phyloP scores from a whole-genome alignment of 129 eudicot species.

The Rutidosis leptorrhynchoides region DNA sequence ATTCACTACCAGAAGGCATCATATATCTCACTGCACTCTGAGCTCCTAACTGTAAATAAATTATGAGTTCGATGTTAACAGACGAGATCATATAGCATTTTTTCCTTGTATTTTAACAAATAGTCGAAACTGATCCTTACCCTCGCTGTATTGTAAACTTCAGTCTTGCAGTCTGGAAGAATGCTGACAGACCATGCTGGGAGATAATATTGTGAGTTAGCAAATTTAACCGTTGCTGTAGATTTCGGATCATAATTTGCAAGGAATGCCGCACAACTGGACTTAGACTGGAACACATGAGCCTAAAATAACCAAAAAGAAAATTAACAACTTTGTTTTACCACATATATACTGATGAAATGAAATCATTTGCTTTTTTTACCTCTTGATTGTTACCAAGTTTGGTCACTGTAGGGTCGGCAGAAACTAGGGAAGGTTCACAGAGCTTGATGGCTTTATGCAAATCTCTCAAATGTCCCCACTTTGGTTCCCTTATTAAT shows the following conservation, averaged over 20 bases:
- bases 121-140: not conserved
- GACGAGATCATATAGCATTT: not conserved
- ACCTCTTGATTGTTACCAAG: too few species aligned
- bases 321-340: too few species aligned
- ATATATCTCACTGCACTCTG: not conserved
- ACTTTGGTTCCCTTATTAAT: conserved; percentile 81
- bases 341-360: too few species aligned
- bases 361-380: too few species aligned
- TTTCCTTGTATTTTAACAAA: too few species aligned
- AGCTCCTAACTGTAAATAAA: not conserved
- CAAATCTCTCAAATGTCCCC: conserved; percentile 90
- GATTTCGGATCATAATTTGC: too few species aligned
- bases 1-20: not conserved
- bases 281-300: too few species aligned
- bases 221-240: not conserved
- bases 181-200: not conserved
- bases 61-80: not conserved
- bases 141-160: not conserved
- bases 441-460: conserved; percentile 95
- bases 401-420: too few species aligned
- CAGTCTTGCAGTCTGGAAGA: not conserved
- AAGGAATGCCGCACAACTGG: too few species aligned
- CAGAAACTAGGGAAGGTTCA: conserved; percentile 92
- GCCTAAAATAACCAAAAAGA: too few species aligned
- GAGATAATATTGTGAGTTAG: not conserved